Evolutionary conservation across 2,329 filamentous ascomycete species (phyloP).

Genomic region (Cladobotryum mycophilum): DNA sequence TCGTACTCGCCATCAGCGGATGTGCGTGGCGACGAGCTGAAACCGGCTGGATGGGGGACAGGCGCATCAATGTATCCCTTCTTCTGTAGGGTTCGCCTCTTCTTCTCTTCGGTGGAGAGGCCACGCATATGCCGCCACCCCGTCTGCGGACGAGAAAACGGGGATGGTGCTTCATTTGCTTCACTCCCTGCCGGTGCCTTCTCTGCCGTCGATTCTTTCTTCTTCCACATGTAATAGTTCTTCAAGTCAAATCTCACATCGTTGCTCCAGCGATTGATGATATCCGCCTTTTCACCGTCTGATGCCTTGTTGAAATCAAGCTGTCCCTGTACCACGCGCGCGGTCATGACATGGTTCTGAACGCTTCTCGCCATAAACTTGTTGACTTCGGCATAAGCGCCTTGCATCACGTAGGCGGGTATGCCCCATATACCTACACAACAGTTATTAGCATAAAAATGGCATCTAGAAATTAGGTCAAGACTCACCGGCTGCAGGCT

Average conservation of each 20-base stretch:
- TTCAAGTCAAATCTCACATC: conserved; percentile 52
- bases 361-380: conserved; percentile 65
- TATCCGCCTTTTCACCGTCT: conserved; percentile 54
- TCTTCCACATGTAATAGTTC: conserved; percentile 49
- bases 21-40: conserved; percentile 9
- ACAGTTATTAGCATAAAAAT: not conserved
- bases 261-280: conserved; percentile 60
- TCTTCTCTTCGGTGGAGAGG: conserved; percentile 45
- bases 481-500: conserved; percentile 68
- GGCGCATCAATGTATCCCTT: conserved; percentile 17
- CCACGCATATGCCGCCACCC: conserved; percentile 46
- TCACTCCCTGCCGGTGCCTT: conserved; percentile 20
- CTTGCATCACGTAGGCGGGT: conserved; percentile 77
- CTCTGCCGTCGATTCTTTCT: conserved; percentile 36
- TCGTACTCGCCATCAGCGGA: conserved; percentile 58
- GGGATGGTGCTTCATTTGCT: conserved; percentile 13
- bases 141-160: conserved; percentile 28
- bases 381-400: conserved; percentile 70
- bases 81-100: conserved; percentile 41
- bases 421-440: conserved; percentile 56
- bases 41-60: conserved; percentile 8
- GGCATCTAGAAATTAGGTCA: not conserved
- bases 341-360: conserved; percentile 72
- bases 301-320: conserved; percentile 54
- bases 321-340: conserved; percentile 68